Base-by-base conservation (phyloP, 2,329 filamentous ascomycete species). In the Aureobasidium lini region DNA sequence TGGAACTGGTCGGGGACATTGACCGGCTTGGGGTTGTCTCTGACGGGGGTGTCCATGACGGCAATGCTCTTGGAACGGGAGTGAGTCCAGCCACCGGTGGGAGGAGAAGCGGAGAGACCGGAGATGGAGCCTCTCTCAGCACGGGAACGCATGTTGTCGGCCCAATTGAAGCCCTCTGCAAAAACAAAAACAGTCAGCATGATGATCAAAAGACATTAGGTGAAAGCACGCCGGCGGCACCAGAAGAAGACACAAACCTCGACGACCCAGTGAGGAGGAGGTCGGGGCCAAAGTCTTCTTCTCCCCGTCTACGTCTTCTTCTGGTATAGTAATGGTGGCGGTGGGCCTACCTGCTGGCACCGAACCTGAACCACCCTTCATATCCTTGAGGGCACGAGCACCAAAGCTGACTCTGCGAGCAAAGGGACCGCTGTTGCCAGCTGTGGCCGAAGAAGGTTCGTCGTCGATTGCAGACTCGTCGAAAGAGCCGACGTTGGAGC, bases 161-260 rank as follows among this genome's bases (percentile, higher is more conserved):
- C 90, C 88, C 93, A 96, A 77, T 95, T 95, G 82, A 95, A 96
- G 74, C 89, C 90, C 81, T 94, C 90, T 81, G 90, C 88, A 76
- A 74, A 69, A 73, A 70, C 73, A 76, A 75, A 77, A 72, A 73
- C 74, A 70, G 72, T 79, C 79, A 79, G 75, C 70, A 66, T 66
- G 67, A 69, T 31, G 34, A 32, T 46, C 46, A 34, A 7, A 15
- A 69, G 68, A 39, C 62, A 67, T 8, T n/a, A 96, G 77, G 95
- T 95, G 88, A 76, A 75, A 69, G 74, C 71, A 73, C 76, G 74
- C 77, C 72, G 73, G 74, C 70, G 72, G 79, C 79, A 78, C 75
- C 70, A 66, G 67, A 70, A 66, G 67, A 70, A 46, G 44, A 44
- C 42, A 44, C 42, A 52, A 59, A 66, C 61, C 65, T 69, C 67